Conservation (phyloP, 345 rosid species). For the Balakata baccata region DNA sequence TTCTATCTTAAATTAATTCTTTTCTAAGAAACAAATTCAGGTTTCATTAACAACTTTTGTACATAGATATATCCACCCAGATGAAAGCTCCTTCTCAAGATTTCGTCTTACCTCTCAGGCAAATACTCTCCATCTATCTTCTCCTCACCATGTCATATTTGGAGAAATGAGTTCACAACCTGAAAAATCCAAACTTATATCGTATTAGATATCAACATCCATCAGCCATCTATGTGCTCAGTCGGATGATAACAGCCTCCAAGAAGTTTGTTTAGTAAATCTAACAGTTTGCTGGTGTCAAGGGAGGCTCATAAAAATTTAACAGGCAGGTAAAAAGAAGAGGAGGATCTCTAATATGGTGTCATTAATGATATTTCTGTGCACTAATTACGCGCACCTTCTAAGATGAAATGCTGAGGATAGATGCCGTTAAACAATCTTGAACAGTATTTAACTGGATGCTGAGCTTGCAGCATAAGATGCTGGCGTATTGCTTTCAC, state of each 20-base stretch:
- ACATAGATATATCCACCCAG: conserved; percentile 11
- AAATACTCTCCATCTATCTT: conserved; percentile 14
- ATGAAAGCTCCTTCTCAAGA: conserved; percentile 12
- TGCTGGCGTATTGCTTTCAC: conserved; percentile 27
- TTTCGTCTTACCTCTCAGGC: conserved; percentile 12
- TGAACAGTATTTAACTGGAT: conserved; percentile 26
- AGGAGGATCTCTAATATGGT: background rate
- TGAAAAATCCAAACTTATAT: conserved; percentile 16
- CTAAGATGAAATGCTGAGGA: conserved; percentile 51
- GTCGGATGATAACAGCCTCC: background rate
- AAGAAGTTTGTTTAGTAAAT: background rate
- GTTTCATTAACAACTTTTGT: background rate
- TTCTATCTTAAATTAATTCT: background rate
- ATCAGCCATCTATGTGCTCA: background rate
- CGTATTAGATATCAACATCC: background rate
- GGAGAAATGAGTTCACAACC: conserved; percentile 30
- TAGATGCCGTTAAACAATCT: conserved; percentile 26
- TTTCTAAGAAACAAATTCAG: conserved; percentile 17
- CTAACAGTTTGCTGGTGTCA: background rate
- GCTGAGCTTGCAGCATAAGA: conserved; percentile 32
- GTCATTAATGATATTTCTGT: background rate
- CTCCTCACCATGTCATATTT: conserved; percentile 45
- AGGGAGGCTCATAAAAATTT: too few species aligned
- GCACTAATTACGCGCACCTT: conserved; percentile 27
- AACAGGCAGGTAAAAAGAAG: background rate